Base-by-base conservation (phyloP, 2,329 filamentous ascomycete genomes). In the Escovopsis sp. region DNA sequence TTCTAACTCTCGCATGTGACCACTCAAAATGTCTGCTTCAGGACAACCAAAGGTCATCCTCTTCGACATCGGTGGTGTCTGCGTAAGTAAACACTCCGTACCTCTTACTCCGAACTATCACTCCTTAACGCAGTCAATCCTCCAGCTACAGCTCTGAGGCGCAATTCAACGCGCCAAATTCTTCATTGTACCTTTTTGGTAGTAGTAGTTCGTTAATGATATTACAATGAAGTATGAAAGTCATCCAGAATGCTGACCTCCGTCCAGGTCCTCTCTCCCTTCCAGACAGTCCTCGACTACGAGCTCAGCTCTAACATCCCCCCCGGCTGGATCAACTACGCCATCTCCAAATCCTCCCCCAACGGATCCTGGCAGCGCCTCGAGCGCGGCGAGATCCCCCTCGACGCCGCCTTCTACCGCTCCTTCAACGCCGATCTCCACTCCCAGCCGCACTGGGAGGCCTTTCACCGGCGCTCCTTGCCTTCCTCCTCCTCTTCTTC, bases 51-150 rank as follows among this genome's bases (percentile, higher is more conserved):
- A 81, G 47, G 82, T 83, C 37, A 62, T 92, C 23, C 66, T 98
- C 16, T 96, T 96, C 56, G 90, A 98, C 58, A 90, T 98, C 46
- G 90, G 90, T 27, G 90, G 90, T 42, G 90, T 98, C 47, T 92
- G 85, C 68, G 88, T 94, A 79, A 67, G 84, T 76, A 41, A 35
- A 30, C 31, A n/a, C 5, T 26, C 23, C n/a, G n/a, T n/a, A n/a
- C n/a, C n/a, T n/a, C n/a, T n/a, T n/a, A n/a, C n/a, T n/a, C n/a
- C n/a, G n/a, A n/a, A n/a, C n/a, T n/a, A n/a, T n/a, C n/a, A n/a
- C n/a, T n/a, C n/a, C n/a, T n/a, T n/a, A n/a, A n/a, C n/a, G n/a
- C n/a, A n/a, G n/a, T n/a, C n/a, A n/a, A n/a, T n/a, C n/a, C n/a
- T n/a, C n/a, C n/a, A n/a, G n/a, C n/a, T n/a, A n/a, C n/a, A n/a